Evolutionary conservation across 2,329 filamentous ascomycete species (phyloP), one percentile per base, ranked within the genome.

Genomic region (Lachnellula occidentalis): DNA sequence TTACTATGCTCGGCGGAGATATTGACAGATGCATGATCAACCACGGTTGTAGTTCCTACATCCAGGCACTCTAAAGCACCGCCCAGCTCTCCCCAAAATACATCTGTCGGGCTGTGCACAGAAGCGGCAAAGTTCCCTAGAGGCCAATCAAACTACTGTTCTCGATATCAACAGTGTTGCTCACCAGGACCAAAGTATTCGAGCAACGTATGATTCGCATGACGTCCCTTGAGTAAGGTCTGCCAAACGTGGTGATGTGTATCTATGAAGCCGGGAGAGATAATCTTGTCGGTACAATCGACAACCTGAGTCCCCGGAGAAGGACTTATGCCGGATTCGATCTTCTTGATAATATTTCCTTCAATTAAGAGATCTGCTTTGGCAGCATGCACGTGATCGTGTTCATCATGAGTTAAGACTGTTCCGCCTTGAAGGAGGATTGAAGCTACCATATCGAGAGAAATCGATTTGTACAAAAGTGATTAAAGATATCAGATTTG

Each of bases 71-170:
- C 74, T 14, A 75, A 61, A 15, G 66, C 66, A 2, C 73, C 74
- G 9, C 66, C 70, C 4, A 75, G 61, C 55, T 73, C 63, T n/a
- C 74, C 74, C 70, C 74, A 75, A 62, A 76, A 78, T 3, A 76
- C 63, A 53, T 80, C 78, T 2, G 73, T 66, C 2, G 72, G 62
- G 4, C 57, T 62, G 57, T 72, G 74, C 48, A 72, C 60, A 12
- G 63, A 66, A 17, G 65, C 66, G 24, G 68, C 63, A 27, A 71
- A 63, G 48, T 75, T 75, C 27, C 73, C 73, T 72, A 39, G 5
- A 21, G n/a, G 2, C 5, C 12, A 5, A 2, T 27, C 19, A 43
- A 22, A 31, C 2, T 6, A 17, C 14, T 4, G 15, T 3, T 27
- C 43, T 45, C 34, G 12, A 4, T 54, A 11, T 49, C 12, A 22